A percentile compares a stretch with the other conserved stretches of the same genome.
phyloP scores from a whole-genome alignment of 805 yeast genomes.

The Lipomyces kockii region DNA sequence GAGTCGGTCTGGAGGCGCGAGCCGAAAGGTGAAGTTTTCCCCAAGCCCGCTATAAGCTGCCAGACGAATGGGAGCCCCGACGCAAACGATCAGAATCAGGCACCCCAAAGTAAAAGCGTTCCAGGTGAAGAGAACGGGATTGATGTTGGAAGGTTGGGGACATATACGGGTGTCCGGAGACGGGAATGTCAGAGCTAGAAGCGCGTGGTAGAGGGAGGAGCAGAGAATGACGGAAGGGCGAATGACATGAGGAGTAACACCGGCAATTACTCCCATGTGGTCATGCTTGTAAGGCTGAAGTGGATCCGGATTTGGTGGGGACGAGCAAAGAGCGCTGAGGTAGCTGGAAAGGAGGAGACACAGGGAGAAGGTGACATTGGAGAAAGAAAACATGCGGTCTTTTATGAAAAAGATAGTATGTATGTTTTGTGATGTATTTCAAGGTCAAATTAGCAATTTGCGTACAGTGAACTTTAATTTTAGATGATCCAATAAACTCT shows the following conservation, averaged over 20 bases:
- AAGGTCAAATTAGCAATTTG: no score
- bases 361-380: background rate
- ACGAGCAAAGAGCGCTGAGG: background rate
- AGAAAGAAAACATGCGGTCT: background rate
- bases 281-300: background rate
- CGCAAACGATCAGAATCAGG: background rate
- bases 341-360: background rate
- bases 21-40: background rate
- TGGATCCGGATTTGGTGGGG: background rate
- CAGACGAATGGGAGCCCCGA: background rate
- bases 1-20: background rate
- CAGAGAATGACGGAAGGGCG: background rate
- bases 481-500: no score
- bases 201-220: background rate
- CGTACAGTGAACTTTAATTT: no score
- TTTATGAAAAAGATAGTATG: no score
- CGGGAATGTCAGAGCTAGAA: background rate
- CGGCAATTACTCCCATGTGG: background rate
- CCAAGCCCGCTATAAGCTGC: background rate
- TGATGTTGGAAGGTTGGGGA: background rate
- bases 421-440: no score
- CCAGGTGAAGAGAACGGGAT: slow-evolving; percentile 1
- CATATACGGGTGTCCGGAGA: background rate
- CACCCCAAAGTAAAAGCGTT: background rate
- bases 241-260: background rate